phyloP scores from a whole-genome alignment of 164 flowering plant species.

The Amborella trichopoda region DNA sequence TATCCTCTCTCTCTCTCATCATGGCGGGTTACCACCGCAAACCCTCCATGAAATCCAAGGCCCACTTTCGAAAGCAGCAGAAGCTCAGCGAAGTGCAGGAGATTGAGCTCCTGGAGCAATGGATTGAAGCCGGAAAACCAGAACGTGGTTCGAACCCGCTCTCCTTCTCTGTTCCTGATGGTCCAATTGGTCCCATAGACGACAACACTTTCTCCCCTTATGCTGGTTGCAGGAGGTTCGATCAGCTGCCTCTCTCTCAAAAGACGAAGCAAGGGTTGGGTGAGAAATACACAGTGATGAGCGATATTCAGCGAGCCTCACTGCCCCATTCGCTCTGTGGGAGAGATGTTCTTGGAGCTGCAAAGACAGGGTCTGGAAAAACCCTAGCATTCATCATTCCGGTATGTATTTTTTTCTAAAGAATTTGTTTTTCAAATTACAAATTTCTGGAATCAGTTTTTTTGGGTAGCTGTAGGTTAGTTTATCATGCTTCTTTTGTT shows the following conservation, averaged over 20 bases:
- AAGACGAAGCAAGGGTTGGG: constrained; percentile 51
- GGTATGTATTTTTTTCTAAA: constrained; percentile 26
- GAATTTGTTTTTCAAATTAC: background rate
- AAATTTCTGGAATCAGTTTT: no score
- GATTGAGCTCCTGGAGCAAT: constrained; percentile 44
- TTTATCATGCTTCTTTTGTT: background rate
- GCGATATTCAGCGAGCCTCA: constrained; percentile 80
- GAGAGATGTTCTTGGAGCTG: constrained; percentile 90
- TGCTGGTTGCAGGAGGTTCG: constrained; percentile 47
- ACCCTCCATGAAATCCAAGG: constrained; percentile 23
- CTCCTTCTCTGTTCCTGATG: constrained; percentile 34
- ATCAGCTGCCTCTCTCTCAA: constrained; percentile 61
- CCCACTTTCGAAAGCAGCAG: constrained; percentile 17
- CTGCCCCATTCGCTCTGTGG: constrained; percentile 85
- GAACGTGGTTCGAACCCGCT: constrained; percentile 71
- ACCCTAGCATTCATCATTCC: constrained; percentile 88
- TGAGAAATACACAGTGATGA: constrained; percentile 36
- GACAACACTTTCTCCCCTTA: constrained; percentile 43
- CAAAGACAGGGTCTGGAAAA: constrained; percentile 95
- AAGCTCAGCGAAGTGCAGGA: constrained; percentile 41
- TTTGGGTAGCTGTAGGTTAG: background rate
- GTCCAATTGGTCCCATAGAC: constrained; percentile 33
- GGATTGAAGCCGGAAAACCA: constrained; percentile 74
- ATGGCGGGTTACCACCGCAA: background rate
- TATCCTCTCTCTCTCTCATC: background rate